Evolutionary conservation across 768 basidiomycete species (phyloP).

Genomic region (Coprinopsis marcescibilis): DNA sequence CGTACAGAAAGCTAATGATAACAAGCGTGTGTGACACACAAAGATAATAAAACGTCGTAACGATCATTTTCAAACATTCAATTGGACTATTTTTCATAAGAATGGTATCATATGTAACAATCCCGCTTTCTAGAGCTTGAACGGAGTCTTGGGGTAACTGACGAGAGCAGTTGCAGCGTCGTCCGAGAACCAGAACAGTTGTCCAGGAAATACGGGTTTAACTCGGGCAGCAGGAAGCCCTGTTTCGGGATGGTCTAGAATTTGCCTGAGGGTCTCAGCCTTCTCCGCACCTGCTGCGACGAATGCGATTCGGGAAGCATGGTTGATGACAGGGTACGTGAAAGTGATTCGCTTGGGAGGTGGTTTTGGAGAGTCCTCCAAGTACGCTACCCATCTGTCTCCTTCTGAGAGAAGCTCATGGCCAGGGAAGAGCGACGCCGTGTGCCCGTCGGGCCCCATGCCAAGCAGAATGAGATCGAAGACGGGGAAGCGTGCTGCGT

Average conservation of each 20-base stretch:
- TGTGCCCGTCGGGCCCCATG: slow-evolving; percentile 98
- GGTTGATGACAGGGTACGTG: slow-evolving; percentile 87
- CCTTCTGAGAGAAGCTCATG: slow-evolving; percentile 79
- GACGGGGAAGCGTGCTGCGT: slow-evolving; percentile 92
- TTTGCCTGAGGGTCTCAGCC: slow-evolving; percentile 59
- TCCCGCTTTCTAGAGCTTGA: slow-evolving; percentile 47
- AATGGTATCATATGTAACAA: too few relatives aligned
- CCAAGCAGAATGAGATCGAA: slow-evolving; percentile 98
- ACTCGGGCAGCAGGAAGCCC: slow-evolving; percentile 83
- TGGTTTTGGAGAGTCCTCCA: slow-evolving; percentile 93
- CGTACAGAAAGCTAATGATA: too few relatives aligned
- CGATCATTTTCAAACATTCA: too few relatives aligned
- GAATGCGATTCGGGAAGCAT: slow-evolving; percentile 83
- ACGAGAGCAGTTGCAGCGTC: slow-evolving; percentile 70
- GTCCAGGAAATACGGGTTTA: slow-evolving; percentile 70
- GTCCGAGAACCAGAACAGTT: slow-evolving; percentile 94
- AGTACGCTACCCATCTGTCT: slow-evolving; percentile 91
- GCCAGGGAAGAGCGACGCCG: slow-evolving; percentile 94
- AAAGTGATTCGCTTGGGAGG: slow-evolving; percentile 87
- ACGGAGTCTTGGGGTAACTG: slow-evolving; percentile 47
- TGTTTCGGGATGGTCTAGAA: slow-evolving; percentile 78
- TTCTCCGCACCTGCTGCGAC: slow-evolving; percentile 84
- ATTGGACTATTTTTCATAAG: too few relatives aligned
- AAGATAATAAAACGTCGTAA: neutral
- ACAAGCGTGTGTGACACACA: neutral